Evolutionary conservation across 768 basidiomycete species (phyloP).

Genomic region (Termitomyces sp.): DNA sequence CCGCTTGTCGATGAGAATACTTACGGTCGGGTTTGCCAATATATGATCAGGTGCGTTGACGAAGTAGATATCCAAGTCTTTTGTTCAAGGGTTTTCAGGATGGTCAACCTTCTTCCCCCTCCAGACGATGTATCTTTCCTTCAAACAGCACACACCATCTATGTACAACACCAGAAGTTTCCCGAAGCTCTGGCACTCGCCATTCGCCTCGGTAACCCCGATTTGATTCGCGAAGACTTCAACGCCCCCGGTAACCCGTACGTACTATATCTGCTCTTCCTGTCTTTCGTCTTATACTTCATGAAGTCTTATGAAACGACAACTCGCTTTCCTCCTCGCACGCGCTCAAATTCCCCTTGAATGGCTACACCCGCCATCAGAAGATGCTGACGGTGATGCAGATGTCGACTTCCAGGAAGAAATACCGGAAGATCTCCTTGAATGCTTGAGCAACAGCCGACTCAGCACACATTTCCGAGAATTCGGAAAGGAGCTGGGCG

Average conservation of each 20-base stretch:
- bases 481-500: slow-evolving; percentile 93
- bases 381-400: slow-evolving; percentile 46
- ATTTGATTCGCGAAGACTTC: slow-evolving; percentile 83
- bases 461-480: slow-evolving; percentile 82
- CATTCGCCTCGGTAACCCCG: slow-evolving; percentile 76
- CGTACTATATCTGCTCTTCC: slow-evolving; percentile 23
- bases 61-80: background rate
- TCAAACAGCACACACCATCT: slow-evolving; percentile 82
- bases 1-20: slow-evolving; percentile 84
- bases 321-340: slow-evolving; percentile 90
- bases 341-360: slow-evolving; percentile 88
- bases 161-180: slow-evolving; percentile 80
- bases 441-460: slow-evolving; percentile 82
- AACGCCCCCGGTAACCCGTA: slow-evolving; percentile 85
- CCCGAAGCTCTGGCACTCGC: slow-evolving; percentile 88
- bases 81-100: slow-evolving; percentile 36
- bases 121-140: slow-evolving; percentile 92
- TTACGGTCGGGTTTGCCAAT: slow-evolving; percentile 84
- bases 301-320: slow-evolving; percentile 81
- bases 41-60: slow-evolving; percentile 81
- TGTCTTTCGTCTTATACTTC: background rate
- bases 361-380: slow-evolving; percentile 67
- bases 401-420: slow-evolving; percentile 58
- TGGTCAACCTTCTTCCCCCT: slow-evolving; percentile 84
- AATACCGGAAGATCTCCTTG: slow-evolving; percentile 75